Evolutionary conservation across 2,329 filamentous ascomycete species (phyloP).

Genomic region (Fusarium hostae): DNA sequence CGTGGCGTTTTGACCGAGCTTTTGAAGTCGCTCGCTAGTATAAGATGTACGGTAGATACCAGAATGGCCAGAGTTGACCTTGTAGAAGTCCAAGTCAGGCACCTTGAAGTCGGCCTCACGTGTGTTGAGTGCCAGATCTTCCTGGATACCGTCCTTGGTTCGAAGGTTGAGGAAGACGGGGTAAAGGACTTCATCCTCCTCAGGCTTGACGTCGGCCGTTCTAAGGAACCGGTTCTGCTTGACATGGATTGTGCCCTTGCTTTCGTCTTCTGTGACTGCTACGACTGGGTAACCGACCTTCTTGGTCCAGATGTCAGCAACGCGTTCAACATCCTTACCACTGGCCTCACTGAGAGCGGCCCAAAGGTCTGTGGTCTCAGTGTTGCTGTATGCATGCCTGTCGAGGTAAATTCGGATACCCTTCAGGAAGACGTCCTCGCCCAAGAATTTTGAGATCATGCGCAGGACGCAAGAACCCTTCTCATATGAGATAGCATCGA

Average conservation of each 20-base stretch:
- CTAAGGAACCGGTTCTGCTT: conserved; percentile 96
- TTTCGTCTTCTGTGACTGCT: conserved; percentile 75
- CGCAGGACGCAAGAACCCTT: conserved; percentile 96
- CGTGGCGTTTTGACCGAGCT: conserved; percentile 88
- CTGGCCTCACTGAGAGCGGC: conserved; percentile 86
- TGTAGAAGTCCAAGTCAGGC: conserved; percentile 87
- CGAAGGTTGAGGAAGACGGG: conserved; percentile 90
- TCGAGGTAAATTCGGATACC: conserved; percentile 91
- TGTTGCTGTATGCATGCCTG: conserved; percentile 97
- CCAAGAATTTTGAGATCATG: conserved; percentile 96
- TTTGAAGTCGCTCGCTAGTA: conserved; percentile 81
- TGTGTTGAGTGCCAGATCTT: conserved; percentile 68
- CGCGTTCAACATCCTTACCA: conserved; percentile 87
- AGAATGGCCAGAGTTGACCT: conserved; percentile 94
- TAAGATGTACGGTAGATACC: conserved; percentile 94
- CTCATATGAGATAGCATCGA: conserved; percentile 96
- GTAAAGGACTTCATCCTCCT: conserved; percentile 89
- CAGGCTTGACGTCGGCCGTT: conserved; percentile 91
- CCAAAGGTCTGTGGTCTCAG: conserved; percentile 91
- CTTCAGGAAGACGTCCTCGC: conserved; percentile 92
- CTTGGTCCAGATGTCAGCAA: conserved; percentile 98
- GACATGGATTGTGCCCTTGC: conserved; percentile 78
- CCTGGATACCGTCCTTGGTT: conserved; percentile 84
- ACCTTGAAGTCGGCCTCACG: conserved; percentile 84
- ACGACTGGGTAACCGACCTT: conserved; percentile 94